Base-by-base conservation (phyloP, 306 rosid species). In the Cucurbita maxima region DNA sequence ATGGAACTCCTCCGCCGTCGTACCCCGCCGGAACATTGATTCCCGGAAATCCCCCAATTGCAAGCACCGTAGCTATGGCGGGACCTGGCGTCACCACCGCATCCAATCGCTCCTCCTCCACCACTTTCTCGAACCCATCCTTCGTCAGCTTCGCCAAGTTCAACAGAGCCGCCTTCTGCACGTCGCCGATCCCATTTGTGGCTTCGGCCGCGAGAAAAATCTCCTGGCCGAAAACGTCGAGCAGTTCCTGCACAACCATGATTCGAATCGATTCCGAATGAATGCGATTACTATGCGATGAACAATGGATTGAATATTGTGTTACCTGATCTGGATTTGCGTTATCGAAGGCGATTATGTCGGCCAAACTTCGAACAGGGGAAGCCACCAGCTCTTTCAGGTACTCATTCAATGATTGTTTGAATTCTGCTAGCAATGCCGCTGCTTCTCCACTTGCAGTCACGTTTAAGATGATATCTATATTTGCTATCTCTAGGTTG, bases 21-120 rank as follows among this genome's bases (percentile, higher is more conserved):
- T 80, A 87, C 43, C 89, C 93, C n/a, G 88, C 96, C 10, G 90
- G 92, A 59, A 89, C 92, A 55, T 7, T 77, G n/a, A 91, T 58
- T 79, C 85, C 92, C 0, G 97, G 97, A 60, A 84, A 78, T 5
- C 93, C 91, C 60, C 96, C 97, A 16, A 71, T 78, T 2, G 86
- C 91, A 12, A 91, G 91, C 25, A 86, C 75, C 0, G 20, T 5
- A 67, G 77, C 48, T 51, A 82, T 74, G 18, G 0, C 0, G 8
- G 51, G 19, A 57, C 75, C 71, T 8, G 62, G 47, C 43, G 84
- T 82, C 52, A 84, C 86, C 58, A 86, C 10, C 0, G 89, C 86
- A 76, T 86, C 90, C 71, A 88, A 76, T 77, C 81, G n/a, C 47
- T 85, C 75, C 51, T 83, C 80, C 69, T 40, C 77, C 89, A 85